Conservation (phyloP, 2,329 filamentous ascomycete species). For the Fusarium piperis region DNA sequence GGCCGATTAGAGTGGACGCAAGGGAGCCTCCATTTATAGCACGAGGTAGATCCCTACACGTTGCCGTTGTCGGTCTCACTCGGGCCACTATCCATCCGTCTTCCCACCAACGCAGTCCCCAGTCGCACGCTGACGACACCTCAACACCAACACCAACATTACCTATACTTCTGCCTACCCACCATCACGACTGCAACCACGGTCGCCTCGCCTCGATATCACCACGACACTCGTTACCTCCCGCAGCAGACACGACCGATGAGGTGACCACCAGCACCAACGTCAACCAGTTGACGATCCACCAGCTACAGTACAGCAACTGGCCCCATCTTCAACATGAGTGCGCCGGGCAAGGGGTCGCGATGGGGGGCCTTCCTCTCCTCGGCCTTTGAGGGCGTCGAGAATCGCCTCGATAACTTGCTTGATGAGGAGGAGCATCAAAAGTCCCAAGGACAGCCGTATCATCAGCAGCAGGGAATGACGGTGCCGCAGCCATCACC, state of each 20-base stretch:
- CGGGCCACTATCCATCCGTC: slow-evolving; percentile 1
- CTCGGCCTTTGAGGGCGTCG: slow-evolving; percentile 91
- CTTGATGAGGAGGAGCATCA: slow-evolving; percentile 74
- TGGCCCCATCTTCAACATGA: slow-evolving; percentile 51
- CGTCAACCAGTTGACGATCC: slow-evolving; percentile 36
- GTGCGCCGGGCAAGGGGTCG: slow-evolving; percentile 60
- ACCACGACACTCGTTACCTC: neutral
- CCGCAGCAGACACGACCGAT: slow-evolving; percentile 20
- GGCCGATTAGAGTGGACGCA: neutral
- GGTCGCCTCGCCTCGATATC: neutral
- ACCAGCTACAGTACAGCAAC: slow-evolving; percentile 17
- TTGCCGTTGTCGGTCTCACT: neutral
- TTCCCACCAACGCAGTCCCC: neutral
- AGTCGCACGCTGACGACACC: slow-evolving; percentile 34
- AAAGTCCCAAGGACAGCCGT: slow-evolving; percentile 10
- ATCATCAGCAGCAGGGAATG: slow-evolving; percentile 37
- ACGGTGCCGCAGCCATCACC: slow-evolving; percentile 43
- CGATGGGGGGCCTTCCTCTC: slow-evolving; percentile 86
- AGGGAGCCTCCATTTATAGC: neutral
- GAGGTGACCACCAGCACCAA: slow-evolving; percentile 31
- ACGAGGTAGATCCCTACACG: slow-evolving; percentile 5
- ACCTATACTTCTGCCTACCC: neutral
- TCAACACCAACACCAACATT: slow-evolving; percentile 9
- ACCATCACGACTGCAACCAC: neutral
- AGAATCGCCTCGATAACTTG: slow-evolving; percentile 91